Base-by-base conservation (phyloP, 2,329 filamentous ascomycete genomes). In the Ustulina deusta region DNA sequence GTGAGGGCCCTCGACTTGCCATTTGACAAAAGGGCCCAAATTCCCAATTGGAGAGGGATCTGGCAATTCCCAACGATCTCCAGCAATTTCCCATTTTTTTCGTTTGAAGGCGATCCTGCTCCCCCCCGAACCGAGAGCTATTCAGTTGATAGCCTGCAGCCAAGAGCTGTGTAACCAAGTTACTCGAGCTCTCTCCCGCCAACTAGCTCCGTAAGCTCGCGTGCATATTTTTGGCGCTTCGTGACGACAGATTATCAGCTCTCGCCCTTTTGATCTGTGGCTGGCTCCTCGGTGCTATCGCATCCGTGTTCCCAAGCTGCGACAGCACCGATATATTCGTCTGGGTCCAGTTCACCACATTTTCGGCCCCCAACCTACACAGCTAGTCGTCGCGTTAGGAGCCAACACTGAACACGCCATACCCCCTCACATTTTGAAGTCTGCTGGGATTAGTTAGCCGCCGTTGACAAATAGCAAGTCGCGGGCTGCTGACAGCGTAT, bases 11-110 rank as follows among this genome's bases (percentile, higher is more conserved):
- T 59, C 25, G 38, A 42, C 9, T 56, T 68, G 54, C 55, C 62
- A 65, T 63, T 65, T 65, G 65, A 68, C 59, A 68, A 65, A 68
- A 70, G 38, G 52, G 44, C 20, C 13, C 20, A 42, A 65, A 62
- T 56, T 55, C 59, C 62, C 58, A 65, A 44, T 25, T 44, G 3
- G 20, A 32, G 25, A 36, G 27, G 27, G 7, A 25, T 10, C 27
- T 34, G 44, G 20, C 20, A 46, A 59, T 70, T 54, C 22, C 59
- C 49, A 40, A 54, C 56, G 20, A 36, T 65, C 57, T 55, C 25
- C 29, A 51, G 46, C 38, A 59, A 51, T 59, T 42, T 57, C 46
- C 40, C 10, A 29, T 32, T 49, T 38, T 17, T 40, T 34, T 65
- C 40, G 6, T 40, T 42, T 29, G 27, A 7, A 32, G 9, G 13